Evolutionary conservation across 1,139 yeast species (phyloP), one percentile per base, ranked within the genome.

Genomic region (Arxiozyma slooffiae): DNA sequence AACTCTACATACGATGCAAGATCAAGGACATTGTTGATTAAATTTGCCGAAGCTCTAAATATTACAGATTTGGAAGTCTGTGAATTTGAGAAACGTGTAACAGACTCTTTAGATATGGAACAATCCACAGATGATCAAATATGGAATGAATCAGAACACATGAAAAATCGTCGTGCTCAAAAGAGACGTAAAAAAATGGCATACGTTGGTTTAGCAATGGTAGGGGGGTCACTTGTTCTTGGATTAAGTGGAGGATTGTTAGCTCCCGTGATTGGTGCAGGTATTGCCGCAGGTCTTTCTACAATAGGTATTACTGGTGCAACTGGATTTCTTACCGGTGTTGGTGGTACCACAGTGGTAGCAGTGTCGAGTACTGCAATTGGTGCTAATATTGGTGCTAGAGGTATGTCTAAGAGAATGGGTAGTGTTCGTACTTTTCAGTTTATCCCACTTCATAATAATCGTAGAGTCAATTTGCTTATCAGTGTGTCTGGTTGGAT

Each of bases 181-280:
- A 80, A 83, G 46, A 76, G 76, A 56, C 79, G 77, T 55, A 82
- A 77, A 61, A 82, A 92, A 60, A 72, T 87, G 66, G 85, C 90
- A 52, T 88, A 87, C 63, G 88, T 94, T 56, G 98, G 98, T 0
- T 71, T 94, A 51, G 99, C 98, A 0, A 92, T 97, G 3, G 75
- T 90, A n/a, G 97, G 98, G 17, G 99, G 99, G 1, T 90, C 96
- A 0, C 73, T 94, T 34, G 96, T 95, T 1, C 80, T 94, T 53
- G 98, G 98, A 1, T 73, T 94, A 34, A 87, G 97, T 51, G 97
- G 96, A 16, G 99, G 99, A 2, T 70, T 94, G 46, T 72, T 94
- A 48, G 98, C 98, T 0, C 99, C 99, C 0, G 96, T 94, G 4
- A 94, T 94, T 61, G 98, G 98, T 44, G 97, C 97, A 1, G 98